Evolutionary conservation across 306 rosid species (phyloP).

Genomic region (Quercus rubra): DNA sequence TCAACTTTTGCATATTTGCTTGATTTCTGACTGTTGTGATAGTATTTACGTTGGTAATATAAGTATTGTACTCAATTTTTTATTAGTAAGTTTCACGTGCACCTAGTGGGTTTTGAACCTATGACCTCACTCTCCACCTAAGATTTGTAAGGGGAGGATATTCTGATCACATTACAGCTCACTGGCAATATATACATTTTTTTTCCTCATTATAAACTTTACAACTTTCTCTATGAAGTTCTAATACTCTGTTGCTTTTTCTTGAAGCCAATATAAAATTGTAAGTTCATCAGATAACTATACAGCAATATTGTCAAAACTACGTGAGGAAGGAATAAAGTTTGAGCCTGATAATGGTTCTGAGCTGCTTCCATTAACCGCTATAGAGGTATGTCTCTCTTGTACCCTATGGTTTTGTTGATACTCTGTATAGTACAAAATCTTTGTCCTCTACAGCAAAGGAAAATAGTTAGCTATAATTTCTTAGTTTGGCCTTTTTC

Average conservation of each 20-base stretch:
- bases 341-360: conserved; percentile 92
- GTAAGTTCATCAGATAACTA: conserved; percentile 81
- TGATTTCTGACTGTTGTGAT: neutral
- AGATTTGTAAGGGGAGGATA: no score
- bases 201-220: neutral
- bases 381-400: conserved; percentile 59
- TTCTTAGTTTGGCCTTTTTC: neutral
- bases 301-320: conserved; percentile 53
- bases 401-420: neutral
- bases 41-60: neutral
- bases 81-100: no score
- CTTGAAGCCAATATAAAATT: conserved; percentile 73
- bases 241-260: conserved; percentile 24
- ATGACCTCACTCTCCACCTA: no score
- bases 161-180: no score
- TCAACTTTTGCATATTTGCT: neutral
- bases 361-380: conserved; percentile 73
- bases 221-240: neutral
- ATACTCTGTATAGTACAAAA: neutral
- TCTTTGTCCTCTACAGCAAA: neutral
- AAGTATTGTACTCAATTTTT: neutral
- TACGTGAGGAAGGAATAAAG: conserved; percentile 70
- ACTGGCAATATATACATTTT: neutral
- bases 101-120: neutral
- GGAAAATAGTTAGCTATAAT: neutral